phyloP scores from a whole-genome alignment of 2,329 filamentous ascomycete genomes.

The Xylariaceae sp. region DNA sequence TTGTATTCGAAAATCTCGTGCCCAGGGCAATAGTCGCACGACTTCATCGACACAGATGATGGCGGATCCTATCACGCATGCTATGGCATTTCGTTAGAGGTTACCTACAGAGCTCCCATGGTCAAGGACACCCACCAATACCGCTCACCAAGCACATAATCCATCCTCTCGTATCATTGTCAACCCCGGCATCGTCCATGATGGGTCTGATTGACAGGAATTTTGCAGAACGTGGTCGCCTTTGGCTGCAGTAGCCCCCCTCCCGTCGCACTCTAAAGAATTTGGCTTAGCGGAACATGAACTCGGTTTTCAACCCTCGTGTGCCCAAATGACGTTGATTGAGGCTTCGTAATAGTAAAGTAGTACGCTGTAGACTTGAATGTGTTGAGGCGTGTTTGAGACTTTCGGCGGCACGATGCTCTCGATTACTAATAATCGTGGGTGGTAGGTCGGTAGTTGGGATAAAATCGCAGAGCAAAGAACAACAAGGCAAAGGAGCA shows the following conservation, averaged over 20 bases:
- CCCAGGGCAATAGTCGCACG: constrained; percentile 71
- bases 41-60: constrained; percentile 87
- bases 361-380: neutral
- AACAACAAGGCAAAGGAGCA: constrained; percentile 2
- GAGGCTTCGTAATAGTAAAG: neutral
- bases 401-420: constrained; percentile 4
- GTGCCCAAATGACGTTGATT: constrained; percentile 1
- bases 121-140: constrained; percentile 52
- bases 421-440: constrained; percentile 19
- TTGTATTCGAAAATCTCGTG: constrained; percentile 80
- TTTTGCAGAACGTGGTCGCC: constrained; percentile 22
- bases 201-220: constrained; percentile 25
- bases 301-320: neutral
- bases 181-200: constrained; percentile 50
- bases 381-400: too few species aligned
- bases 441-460: too few species aligned
- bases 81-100: constrained; percentile 35
- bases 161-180: constrained; percentile 91
- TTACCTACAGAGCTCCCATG: constrained; percentile 7
- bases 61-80: constrained; percentile 73
- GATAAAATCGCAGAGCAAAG: constrained; percentile 1
- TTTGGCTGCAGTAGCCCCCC: constrained; percentile 21
- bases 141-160: constrained; percentile 88
- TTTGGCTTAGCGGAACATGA: constrained; percentile 23
- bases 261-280: constrained; percentile 15